phyloP scores from a whole-genome alignment of 257 asterid species.

The Henckelia pumila region DNA sequence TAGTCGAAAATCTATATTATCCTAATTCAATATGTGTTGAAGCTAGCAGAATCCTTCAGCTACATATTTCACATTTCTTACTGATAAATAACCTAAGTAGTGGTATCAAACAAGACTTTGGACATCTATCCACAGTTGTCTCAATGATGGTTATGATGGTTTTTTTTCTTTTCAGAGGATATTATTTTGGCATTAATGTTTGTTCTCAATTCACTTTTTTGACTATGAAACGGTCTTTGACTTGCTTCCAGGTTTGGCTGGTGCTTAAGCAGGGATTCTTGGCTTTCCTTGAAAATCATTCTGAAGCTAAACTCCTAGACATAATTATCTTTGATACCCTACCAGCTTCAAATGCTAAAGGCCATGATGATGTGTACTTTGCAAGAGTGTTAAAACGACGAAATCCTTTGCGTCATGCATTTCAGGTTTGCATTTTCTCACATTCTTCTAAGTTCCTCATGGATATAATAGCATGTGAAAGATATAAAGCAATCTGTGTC shows the following conservation, averaged over 20 bases:
- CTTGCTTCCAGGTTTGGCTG: slow-evolving; percentile 80
- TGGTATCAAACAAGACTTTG: background rate
- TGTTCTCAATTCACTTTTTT: slow-evolving; percentile 9
- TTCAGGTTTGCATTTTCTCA: slow-evolving; percentile 53
- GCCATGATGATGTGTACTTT: slow-evolving; percentile 44
- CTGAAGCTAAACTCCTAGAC: slow-evolving; percentile 67
- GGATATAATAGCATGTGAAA: slow-evolving; percentile 2
- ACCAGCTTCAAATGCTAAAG: slow-evolving; percentile 48
- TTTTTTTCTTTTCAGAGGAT: slow-evolving; percentile 15
- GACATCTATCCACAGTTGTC: background rate
- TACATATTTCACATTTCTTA: too few relatives aligned
- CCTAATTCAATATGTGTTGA: too few relatives aligned
- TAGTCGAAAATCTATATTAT: too few relatives aligned
- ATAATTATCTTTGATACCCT: slow-evolving; percentile 69
- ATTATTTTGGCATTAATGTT: background rate
- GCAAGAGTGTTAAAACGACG: slow-evolving; percentile 54
- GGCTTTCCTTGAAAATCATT: slow-evolving; percentile 82
- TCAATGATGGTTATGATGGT: background rate
- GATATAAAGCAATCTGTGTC: background rate
- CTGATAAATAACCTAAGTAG: background rate
- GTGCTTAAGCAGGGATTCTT: slow-evolving; percentile 87
- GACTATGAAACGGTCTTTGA: slow-evolving; percentile 15
- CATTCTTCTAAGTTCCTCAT: slow-evolving; percentile 11
- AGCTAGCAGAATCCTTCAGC: too few relatives aligned
- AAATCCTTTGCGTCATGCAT: slow-evolving; percentile 75